Base-by-base conservation (phyloP, 805 yeast species). In the Henningerozyma blattae region DNA sequence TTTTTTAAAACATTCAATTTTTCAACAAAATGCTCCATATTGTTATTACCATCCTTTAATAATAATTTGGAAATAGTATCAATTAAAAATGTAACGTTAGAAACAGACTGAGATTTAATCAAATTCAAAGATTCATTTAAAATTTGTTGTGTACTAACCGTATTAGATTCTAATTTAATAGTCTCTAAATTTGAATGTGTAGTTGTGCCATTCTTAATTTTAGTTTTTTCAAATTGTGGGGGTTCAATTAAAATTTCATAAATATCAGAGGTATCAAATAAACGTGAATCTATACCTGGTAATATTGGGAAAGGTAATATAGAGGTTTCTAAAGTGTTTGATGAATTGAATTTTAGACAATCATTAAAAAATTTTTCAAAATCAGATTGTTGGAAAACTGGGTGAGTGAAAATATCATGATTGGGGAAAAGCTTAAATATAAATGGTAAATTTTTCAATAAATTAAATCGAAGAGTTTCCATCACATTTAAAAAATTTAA, bases 331-430 rank as follows among this genome's bases (percentile, higher is more conserved):
- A 36, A 15, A 8, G 16, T 17, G 4, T n/a, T 22, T 5, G 26
- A n/a, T 3, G 18, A 15, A 20, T 24, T n/a, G n/a, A 22, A 15
- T 19, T 17, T n/a, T n/a, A n/a, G n/a, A n/a, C n/a, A n/a, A 19
- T 45, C 45, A 27, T 47, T 39, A 28, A 50, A 42, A 32, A 40
- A 54, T 14, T 45, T 31, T 32, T 45, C 46, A 18, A 50, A 42
- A 30, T 48, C 56, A 2, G 50, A 19, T 17, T 42, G 41, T 25
- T 46, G 40, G 30, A 52, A 46, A 3, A 47, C 28, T 5, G 46
- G 41, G 27, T 48, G 44, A 27, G 41, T 38, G 34, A 55, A 50
- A 6, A 55, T 36, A 27, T 51, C 57, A 35, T 55, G 56, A 19
- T 46, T 38, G 1, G 60, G 60, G 36, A 52, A 55, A 26, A 45